Evolutionary conservation across 1,284 basidiomycete species (phyloP).

Genomic region (Cystobasidium sp.): DNA sequence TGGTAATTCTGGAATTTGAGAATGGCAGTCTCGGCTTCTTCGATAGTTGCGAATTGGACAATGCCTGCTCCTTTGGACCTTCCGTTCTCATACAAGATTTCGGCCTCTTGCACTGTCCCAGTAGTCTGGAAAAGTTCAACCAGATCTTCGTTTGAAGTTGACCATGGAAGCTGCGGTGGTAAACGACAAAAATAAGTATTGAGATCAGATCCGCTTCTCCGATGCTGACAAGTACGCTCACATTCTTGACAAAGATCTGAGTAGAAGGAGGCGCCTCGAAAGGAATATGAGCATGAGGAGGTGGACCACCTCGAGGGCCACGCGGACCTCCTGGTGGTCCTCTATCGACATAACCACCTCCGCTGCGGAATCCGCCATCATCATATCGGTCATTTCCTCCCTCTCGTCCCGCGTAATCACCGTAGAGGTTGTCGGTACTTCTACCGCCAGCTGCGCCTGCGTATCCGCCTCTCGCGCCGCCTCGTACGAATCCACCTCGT

Average conservation of each 20-base stretch:
- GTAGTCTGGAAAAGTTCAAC: constrained; percentile 98
- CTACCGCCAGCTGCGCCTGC: constrained; percentile 59
- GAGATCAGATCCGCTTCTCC: too few species aligned
- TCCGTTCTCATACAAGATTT: constrained; percentile 78
- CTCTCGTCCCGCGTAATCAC: constrained; percentile 74
- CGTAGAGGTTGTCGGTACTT: constrained; percentile 74
- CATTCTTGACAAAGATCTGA: constrained; percentile 97
- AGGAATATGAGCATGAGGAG: constrained; percentile 25
- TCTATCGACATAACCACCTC: constrained; percentile 58
- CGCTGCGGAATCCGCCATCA: constrained; percentile 57
- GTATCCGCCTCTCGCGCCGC: constrained; percentile 66
- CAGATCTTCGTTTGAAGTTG: constrained; percentile 96
- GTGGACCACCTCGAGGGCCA: constrained; percentile 53
- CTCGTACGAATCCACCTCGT: constrained; percentile 78
- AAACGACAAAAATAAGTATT: neutral
- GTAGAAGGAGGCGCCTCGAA: constrained; percentile 75
- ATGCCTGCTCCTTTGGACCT: constrained; percentile 92
- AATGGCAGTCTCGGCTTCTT: constrained; percentile 91
- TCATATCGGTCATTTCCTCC: constrained; percentile 58
- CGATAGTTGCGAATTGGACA: constrained; percentile 86
- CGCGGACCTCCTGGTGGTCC: constrained; percentile 49
- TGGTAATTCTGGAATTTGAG: constrained; percentile 52
- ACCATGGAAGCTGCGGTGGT: constrained; percentile 81
- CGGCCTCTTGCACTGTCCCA: constrained; percentile 88
- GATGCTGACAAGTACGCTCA: constrained; percentile 54